Conservation (phyloP, 352 stramenopile species). For the Phytophthora hibernalis region DNA sequence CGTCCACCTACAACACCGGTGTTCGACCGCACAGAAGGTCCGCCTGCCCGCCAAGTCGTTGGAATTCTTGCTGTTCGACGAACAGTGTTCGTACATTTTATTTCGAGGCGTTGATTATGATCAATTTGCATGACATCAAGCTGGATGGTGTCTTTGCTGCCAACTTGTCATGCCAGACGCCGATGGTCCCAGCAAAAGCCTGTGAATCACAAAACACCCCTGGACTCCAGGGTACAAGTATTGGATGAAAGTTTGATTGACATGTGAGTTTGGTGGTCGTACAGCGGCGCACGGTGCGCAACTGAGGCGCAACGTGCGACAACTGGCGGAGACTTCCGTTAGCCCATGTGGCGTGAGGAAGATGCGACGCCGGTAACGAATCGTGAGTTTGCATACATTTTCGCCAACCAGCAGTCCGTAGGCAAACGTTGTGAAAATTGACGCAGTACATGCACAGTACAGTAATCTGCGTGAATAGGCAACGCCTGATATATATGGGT, state of each 20-base stretch:
- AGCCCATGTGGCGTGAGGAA: constrained; percentile 26
- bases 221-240: too few relatives aligned
- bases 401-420: background rate
- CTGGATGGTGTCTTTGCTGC: constrained; percentile 21
- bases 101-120: background rate
- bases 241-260: constrained; percentile 2
- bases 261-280: constrained; percentile 19
- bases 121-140: constrained; percentile 20
- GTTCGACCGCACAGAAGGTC: constrained; percentile 6
- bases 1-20: constrained; percentile 18
- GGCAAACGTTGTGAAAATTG: background rate
- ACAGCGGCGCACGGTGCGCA: constrained; percentile 1
- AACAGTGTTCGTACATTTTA: too few relatives aligned
- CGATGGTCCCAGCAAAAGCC: constrained; percentile 3
- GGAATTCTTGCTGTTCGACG: constrained; percentile 23
- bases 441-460: background rate
- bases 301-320: constrained; percentile 14
- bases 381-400: background rate
- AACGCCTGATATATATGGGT: too few relatives aligned
- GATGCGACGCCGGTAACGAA: constrained; percentile 4
- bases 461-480: too few relatives aligned
- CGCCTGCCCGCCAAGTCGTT: background rate
- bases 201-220: background rate
- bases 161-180: background rate
- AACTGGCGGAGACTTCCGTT: constrained; percentile 10